These are phyloP conservation scores for Diaporthe citriasiana DNA, from an alignment of 2,329 filamentous ascomycete species.

Conservation along the genomic window DNA sequence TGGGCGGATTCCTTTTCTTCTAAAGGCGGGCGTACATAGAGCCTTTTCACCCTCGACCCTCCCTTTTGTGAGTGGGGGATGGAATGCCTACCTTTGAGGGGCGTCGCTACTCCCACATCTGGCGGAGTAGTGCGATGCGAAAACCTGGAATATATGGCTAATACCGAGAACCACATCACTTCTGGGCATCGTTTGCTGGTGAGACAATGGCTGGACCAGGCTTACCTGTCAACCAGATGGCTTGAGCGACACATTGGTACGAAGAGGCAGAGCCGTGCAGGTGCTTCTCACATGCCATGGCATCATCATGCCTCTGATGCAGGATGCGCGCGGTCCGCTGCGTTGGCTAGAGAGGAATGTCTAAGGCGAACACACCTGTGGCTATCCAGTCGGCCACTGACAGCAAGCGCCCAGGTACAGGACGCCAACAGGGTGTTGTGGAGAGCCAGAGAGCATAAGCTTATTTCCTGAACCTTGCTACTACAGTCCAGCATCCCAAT, in stretches of 20 bases:
- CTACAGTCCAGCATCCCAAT: not conserved
- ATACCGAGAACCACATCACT: not conserved
- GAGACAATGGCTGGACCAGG: not conserved
- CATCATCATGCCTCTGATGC: not conserved
- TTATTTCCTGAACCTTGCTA: not conserved
- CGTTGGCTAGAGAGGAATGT: not conserved
- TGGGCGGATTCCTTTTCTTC: not conserved
- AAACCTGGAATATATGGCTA: constrained; percentile 4
- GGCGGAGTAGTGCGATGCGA: not conserved
- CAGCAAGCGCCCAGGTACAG: not conserved
- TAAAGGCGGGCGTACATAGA: not conserved
- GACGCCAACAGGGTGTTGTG: not conserved
- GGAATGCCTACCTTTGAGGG: not conserved
- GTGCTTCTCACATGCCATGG: not conserved
- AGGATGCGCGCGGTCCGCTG: not conserved
- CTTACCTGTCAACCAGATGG: not conserved
- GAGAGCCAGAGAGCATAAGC: not conserved
- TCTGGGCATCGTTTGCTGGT: not conserved
- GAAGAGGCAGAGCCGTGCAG: not conserved
- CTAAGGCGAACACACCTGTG: not conserved
- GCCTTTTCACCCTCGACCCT: not conserved
- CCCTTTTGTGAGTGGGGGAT: not conserved
- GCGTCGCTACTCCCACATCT: not conserved
- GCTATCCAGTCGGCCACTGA: constrained; percentile 6
- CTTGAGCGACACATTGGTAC: not conserved